Evolutionary conservation across 2,329 filamentous ascomycete species (phyloP).

Genomic region (Aotearoamyces nothofagi): DNA sequence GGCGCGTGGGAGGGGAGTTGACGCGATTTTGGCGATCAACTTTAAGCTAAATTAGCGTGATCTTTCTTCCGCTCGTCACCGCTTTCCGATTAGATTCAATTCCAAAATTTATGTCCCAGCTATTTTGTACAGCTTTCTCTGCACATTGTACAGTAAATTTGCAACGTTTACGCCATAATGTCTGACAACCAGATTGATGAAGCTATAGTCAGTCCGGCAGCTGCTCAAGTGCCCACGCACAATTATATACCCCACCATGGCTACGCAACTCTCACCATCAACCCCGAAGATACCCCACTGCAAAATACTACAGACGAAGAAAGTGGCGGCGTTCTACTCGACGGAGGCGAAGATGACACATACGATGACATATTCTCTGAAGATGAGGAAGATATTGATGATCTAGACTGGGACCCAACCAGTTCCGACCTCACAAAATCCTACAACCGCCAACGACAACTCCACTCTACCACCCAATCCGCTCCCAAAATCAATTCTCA

Average conservation of each 20-base stretch:
- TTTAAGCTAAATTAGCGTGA: not conserved
- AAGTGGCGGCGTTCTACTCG: too few relatives aligned
- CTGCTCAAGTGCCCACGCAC: conserved; percentile 28
- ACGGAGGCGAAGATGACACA: conserved; percentile 28
- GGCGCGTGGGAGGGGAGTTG: not conserved
- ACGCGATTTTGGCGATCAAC: conserved; percentile 1
- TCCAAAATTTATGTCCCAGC: not conserved
- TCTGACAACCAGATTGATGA: conserved; percentile 5
- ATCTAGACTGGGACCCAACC: conserved; percentile 37
- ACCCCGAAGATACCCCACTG: conserved; percentile 18
- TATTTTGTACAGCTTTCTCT: not conserved
- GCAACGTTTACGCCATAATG: too few relatives aligned
- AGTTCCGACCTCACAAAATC: conserved; percentile 66
- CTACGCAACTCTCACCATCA: conserved; percentile 23
- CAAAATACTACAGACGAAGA: conserved; percentile 17
- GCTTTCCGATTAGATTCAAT: not conserved
- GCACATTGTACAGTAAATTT: not conserved
- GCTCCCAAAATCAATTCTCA: conserved; percentile 60
- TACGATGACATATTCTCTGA: conserved; percentile 34
- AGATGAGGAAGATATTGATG: conserved; percentile 45
- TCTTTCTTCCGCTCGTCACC: not conserved
- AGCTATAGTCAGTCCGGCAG: conserved; percentile 19
- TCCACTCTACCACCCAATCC: conserved; percentile 32
- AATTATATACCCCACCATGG: conserved; percentile 32
- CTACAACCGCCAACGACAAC: conserved; percentile 65